These are phyloP conservation scores for Epichloe brachyelytri DNA, from an alignment of 2,329 filamentous ascomycete species.

Conservation along the genomic window DNA sequence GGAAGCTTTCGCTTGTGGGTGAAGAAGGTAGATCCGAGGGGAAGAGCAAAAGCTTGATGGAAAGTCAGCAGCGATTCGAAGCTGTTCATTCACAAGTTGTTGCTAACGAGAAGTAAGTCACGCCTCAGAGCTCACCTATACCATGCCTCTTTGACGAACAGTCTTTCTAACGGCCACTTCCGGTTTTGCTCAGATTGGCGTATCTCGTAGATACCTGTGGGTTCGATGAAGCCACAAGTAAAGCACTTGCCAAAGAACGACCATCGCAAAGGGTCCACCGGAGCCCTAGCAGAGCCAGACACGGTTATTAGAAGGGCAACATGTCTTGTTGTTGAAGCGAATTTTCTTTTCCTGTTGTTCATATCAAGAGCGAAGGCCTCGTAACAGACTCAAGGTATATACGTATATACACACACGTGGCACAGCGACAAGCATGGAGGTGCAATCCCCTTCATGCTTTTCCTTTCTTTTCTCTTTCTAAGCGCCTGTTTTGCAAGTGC, in stretches of 20 bases:
- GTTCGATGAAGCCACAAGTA: slow-evolving; percentile 40
- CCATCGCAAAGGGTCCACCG: slow-evolving; percentile 14
- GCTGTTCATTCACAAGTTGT: slow-evolving; percentile 55
- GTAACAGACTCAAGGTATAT: not conserved
- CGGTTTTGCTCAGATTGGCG: slow-evolving; percentile 24
- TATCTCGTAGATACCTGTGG: slow-evolving; percentile 40
- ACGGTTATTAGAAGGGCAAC: not conserved
- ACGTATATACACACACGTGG: not conserved
- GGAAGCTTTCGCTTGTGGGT: slow-evolving; percentile 71
- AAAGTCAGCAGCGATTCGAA: slow-evolving; percentile 63
- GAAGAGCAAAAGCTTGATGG: slow-evolving; percentile 54
- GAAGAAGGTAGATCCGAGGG: slow-evolving; percentile 63
- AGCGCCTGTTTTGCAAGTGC: no score
- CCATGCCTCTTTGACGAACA: not conserved
- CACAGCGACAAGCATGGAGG: no score
- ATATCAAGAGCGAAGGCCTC: not conserved
- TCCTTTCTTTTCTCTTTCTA: not conserved
- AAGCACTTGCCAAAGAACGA: slow-evolving; percentile 31
- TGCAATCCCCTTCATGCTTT: not conserved
- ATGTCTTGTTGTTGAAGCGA: not conserved
- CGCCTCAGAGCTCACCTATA: not conserved
- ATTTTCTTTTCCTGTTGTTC: not conserved
- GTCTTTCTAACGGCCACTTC: not conserved
- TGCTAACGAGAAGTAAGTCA: slow-evolving; percentile 61
- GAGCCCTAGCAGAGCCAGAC: slow-evolving; percentile 14